A percentile compares a stretch with the other conserved stretches of the same genome.
phyloP scores from a whole-genome alignment of 805 yeast genomes.

The Lipomyces spencermartinsiae region DNA sequence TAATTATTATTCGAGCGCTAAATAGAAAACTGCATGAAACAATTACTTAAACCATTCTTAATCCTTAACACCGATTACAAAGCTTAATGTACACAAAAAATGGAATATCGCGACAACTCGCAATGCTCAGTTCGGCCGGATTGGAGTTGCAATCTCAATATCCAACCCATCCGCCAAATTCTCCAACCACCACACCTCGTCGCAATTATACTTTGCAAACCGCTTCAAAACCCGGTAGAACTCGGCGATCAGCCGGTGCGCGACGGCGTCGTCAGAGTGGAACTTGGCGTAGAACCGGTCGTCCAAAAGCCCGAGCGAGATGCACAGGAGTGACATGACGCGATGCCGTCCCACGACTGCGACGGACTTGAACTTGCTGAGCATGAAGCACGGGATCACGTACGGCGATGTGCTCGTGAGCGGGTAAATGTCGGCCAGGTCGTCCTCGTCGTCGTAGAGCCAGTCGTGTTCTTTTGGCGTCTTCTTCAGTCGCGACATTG shows the following conservation, averaged over 20 bases:
- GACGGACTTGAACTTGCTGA: slow-evolving; percentile 46
- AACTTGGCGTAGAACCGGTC: slow-evolving; percentile 75
- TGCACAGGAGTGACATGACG: slow-evolving; percentile 72
- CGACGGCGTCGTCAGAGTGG: slow-evolving; percentile 82
- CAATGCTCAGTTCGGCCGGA: not conserved
- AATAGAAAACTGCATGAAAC: too few species aligned
- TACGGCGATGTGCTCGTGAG: slow-evolving; percentile 84
- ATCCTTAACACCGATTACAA: too few species aligned
- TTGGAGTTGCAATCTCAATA: slow-evolving; percentile 14
- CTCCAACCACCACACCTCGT: slow-evolving; percentile 29
- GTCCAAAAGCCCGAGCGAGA: slow-evolving; percentile 91
- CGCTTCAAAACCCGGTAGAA: slow-evolving; percentile 22
- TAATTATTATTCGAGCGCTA: not conserved
- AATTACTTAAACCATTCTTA: too few species aligned
- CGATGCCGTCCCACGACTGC: slow-evolving; percentile 86
- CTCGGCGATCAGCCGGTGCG: slow-evolving; percentile 76
- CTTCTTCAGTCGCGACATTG: not conserved
- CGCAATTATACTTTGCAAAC: slow-evolving; percentile 14
- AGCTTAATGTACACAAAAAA: not conserved
- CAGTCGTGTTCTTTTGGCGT: not conserved
- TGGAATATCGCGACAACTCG: too few species aligned
- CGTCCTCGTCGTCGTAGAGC: slow-evolving; percentile 71
- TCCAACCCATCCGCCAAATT: slow-evolving; percentile 29
- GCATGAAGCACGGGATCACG: slow-evolving; percentile 45
- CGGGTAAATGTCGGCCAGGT: slow-evolving; percentile 84